A percentile compares a stretch with the other conserved stretches of the same genome.
These are phyloP conservation scores for Brettanomyces custersianus DNA, from an alignment of 805 yeast genomes.

Conservation along the genomic window DNA sequence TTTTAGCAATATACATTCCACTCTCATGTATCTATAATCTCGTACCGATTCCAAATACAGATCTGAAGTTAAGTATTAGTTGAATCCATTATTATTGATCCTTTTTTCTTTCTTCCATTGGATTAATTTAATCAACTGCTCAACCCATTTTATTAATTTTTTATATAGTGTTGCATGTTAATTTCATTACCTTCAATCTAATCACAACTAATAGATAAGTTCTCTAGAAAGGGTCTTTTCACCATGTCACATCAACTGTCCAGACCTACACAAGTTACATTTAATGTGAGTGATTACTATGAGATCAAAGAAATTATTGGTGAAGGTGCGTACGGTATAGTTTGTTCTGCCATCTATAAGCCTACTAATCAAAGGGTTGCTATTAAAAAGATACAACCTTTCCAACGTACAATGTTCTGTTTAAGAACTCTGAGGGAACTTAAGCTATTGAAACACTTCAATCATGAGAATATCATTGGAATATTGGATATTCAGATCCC, in stretches of 20 bases:
- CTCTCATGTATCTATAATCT: no score
- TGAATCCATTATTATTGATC: no score
- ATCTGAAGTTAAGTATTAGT: no score
- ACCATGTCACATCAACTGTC: neutral
- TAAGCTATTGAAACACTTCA: conserved; percentile 80
- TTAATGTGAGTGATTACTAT: conserved; percentile 82
- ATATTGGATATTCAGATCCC: conserved; percentile 88
- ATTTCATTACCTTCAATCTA: no score
- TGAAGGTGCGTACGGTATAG: conserved; percentile 95
- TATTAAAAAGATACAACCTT: conserved; percentile 88
- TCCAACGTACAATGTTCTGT: conserved; percentile 82
- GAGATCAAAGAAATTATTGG: conserved; percentile 81
- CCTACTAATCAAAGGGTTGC: conserved; percentile 90
- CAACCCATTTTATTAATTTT: no score
- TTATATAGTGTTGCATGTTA: no score
- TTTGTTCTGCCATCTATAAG: conserved; percentile 78
- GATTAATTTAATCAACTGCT: no score
- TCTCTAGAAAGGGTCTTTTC: no score
- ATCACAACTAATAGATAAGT: no score
- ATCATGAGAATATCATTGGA: conserved; percentile 87
- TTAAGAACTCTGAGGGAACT: conserved; percentile 83
- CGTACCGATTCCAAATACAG: no score
- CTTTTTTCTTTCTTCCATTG: no score
- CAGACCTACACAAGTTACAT: conserved; percentile 31
- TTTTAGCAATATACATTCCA: no score